Evolutionary conservation across 805 yeast genomes (phyloP).

Genomic region (Metschnikowia orientalis): DNA sequence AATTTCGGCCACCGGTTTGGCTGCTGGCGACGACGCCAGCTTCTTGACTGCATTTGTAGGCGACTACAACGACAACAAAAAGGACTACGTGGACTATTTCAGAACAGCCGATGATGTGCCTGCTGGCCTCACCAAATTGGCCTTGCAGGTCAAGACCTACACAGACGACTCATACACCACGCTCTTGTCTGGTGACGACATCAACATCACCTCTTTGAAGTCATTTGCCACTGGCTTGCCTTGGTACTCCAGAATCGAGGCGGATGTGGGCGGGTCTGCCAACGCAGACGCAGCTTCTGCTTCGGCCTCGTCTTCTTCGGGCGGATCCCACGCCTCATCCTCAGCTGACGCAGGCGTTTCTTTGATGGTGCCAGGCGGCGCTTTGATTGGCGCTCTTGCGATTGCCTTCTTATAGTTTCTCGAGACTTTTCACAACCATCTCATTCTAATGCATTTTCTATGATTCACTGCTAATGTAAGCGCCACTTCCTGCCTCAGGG

Average conservation of each 20-base stretch:
- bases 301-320: conserved; percentile 1
- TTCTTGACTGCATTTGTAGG: conserved; percentile 35
- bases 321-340: background rate
- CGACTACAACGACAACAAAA: conserved; percentile 30
- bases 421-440: too few relatives aligned
- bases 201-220: conserved; percentile 23
- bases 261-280: conserved; percentile 10
- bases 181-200: conserved; percentile 20
- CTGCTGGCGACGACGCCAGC: conserved; percentile 13
- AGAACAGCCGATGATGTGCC: conserved; percentile 27
- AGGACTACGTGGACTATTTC: conserved; percentile 30
- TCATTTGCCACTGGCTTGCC: conserved; percentile 31
- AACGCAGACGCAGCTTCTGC: conserved; percentile 3
- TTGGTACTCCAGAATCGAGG: conserved; percentile 29
- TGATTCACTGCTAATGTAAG: background rate
- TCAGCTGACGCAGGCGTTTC: conserved; percentile 9
- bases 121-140: conserved; percentile 27
- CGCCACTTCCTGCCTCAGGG: too few relatives aligned
- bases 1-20: conserved; percentile 7
- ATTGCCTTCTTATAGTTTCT: conserved; percentile 32
- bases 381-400: conserved; percentile 31
- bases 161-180: conserved; percentile 45
- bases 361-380: conserved; percentile 27
- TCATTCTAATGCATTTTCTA: too few relatives aligned
- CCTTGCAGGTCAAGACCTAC: conserved; percentile 33